These are phyloP conservation scores for Macadamia tetraphylla DNA, from an alignment of 164 flowering plant species.

Conservation along the genomic window DNA sequence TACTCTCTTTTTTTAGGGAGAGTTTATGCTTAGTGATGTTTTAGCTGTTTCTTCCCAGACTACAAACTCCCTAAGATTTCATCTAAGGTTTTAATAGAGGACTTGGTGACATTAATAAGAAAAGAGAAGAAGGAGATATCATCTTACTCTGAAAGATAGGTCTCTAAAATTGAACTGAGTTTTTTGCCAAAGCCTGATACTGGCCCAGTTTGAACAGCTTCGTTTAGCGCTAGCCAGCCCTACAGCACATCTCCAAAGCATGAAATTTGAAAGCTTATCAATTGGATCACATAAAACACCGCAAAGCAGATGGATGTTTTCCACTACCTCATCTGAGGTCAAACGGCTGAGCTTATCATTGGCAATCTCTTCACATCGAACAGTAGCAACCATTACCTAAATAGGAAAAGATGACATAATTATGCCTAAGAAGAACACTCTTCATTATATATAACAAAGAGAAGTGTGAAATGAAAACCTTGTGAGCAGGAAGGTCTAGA, in stretches of 20 bases:
- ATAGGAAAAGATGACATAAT: background rate
- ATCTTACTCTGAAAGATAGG: conserved; percentile 53
- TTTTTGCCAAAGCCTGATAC: conserved; percentile 60
- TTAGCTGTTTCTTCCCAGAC: too few species aligned
- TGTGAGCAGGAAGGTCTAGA: conserved; percentile 67
- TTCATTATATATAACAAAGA: too few species aligned
- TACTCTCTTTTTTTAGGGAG: too few species aligned
- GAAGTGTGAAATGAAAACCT: conserved; percentile 21
- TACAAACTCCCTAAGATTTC: too few species aligned
- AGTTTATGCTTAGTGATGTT: too few species aligned
- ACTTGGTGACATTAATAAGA: too few species aligned
- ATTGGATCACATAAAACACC: background rate
- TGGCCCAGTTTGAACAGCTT: conserved; percentile 49
- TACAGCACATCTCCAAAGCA: conserved; percentile 13
- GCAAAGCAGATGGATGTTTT: background rate
- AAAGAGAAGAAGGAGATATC: background rate
- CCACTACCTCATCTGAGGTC: conserved; percentile 42
- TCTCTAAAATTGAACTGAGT: conserved; percentile 49
- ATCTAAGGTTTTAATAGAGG: too few species aligned
- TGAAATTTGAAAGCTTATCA: background rate
- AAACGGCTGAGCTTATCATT: conserved; percentile 42
- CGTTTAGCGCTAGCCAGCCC: conserved; percentile 49
- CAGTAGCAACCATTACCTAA: conserved; percentile 81
- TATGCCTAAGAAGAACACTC: background rate
- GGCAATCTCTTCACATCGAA: conserved; percentile 76